These are phyloP conservation scores for Glycine tomentella DNA, from an alignment of 306 rosid species.

Conservation along the genomic window DNA sequence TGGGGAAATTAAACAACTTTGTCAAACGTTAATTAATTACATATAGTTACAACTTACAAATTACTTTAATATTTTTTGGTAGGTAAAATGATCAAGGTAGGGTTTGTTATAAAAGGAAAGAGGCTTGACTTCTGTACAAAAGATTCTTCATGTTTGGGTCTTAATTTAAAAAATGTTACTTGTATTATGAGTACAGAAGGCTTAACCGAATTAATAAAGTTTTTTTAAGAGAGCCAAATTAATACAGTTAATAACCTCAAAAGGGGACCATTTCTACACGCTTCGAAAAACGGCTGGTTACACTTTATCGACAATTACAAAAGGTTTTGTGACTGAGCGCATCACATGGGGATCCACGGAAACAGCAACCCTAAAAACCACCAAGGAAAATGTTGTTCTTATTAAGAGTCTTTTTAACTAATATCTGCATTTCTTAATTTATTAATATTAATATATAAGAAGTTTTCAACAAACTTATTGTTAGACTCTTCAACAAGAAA, in stretches of 20 bases:
- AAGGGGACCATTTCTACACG: conserved; percentile 61
- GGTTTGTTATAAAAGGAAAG: conserved; percentile 3
- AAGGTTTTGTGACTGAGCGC: conserved; percentile 60
- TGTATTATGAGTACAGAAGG: background rate
- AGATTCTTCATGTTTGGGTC: background rate
- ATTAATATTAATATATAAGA: background rate
- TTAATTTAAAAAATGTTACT: conserved; percentile 15
- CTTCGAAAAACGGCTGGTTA: conserved; percentile 66
- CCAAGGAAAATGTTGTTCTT: conserved; percentile 38
- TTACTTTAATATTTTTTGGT: background rate
- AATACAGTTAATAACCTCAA: conserved; percentile 16
- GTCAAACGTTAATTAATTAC: background rate
- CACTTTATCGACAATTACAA: conserved; percentile 88
- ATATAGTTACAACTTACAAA: background rate
- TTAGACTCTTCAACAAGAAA: conserved; percentile 11
- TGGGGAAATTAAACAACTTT: conserved; percentile 20
- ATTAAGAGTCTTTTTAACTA: conserved; percentile 26
- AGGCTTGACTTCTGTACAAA: background rate
- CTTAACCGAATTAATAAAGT: too few species aligned
- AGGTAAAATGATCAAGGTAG: background rate
- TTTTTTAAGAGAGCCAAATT: background rate
- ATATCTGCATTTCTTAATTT: background rate
- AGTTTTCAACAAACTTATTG: background rate
- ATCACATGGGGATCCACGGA: conserved; percentile 70
- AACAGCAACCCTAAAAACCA: conserved; percentile 53